phyloP scores from a whole-genome alignment of 768 basidiomycete genomes.

The Arthromyces matolae region DNA sequence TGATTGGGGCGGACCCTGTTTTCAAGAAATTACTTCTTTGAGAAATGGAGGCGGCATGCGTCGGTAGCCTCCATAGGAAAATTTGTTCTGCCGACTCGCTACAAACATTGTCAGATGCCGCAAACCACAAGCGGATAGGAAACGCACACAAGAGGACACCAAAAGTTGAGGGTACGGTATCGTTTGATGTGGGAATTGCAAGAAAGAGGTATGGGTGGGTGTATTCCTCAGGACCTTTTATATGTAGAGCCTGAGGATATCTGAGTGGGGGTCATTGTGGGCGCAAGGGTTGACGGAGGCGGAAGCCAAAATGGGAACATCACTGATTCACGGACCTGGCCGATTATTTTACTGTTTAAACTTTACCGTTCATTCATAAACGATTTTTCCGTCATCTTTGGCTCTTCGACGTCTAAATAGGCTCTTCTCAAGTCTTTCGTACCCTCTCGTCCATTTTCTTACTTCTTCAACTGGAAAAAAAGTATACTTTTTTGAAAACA shows the following conservation, averaged over 20 bases:
- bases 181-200: neutral
- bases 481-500: no score
- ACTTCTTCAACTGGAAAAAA: no score
- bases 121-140: neutral
- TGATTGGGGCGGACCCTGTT: conserved; percentile 25
- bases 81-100: neutral
- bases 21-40: conserved; percentile 6
- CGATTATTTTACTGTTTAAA: neutral
- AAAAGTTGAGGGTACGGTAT: neutral
- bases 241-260: no score
- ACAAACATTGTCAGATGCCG: neutral
- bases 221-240: neutral
- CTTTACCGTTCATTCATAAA: no score
- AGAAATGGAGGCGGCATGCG: neutral
- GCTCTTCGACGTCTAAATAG: no score
- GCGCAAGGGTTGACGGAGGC: neutral
- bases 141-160: neutral
- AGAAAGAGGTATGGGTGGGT: conserved; percentile 1
- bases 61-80: conserved; percentile 12
- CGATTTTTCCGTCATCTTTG: no score
- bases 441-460: no score
- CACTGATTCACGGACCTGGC: neutral
- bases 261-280: neutral
- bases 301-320: conserved; percentile 4
- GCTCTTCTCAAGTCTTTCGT: no score